These are phyloP conservation scores for Bryopsis sp. DNA, from an alignment of 139 green algal genomes.

Conservation along the genomic window DNA sequence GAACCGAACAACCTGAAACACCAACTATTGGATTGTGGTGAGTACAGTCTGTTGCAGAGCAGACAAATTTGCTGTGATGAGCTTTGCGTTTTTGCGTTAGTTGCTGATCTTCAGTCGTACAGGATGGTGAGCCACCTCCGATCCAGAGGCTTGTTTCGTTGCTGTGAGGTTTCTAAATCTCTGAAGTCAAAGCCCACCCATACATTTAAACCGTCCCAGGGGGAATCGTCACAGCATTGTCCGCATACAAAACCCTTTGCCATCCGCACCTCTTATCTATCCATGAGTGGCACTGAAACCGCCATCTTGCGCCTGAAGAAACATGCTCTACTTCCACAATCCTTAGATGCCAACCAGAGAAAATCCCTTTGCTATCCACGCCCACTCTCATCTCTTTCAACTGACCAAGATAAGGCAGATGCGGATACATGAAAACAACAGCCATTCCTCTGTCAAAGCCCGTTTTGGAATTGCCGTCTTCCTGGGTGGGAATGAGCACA, in stretches of 20 bases:
- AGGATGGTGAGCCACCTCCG: no score
- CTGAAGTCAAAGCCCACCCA: no score
- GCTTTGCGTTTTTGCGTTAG: no score
- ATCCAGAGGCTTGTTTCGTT: no score
- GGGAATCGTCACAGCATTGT: neutral
- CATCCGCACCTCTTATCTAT: constrained; percentile 40
- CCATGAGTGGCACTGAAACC: constrained; percentile 52
- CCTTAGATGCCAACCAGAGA: constrained; percentile 54
- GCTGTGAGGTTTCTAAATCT: no score
- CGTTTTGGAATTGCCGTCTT: no score
- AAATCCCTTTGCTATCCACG: constrained; percentile 43
- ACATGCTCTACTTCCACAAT: constrained; percentile 48
- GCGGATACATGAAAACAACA: constrained; percentile 49
- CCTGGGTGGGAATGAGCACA: constrained; percentile 14
- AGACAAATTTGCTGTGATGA: no score
- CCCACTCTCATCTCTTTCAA: constrained; percentile 42
- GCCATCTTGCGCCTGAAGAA: constrained; percentile 28
- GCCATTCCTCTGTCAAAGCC: constrained; percentile 21
- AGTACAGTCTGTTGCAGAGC: no score
- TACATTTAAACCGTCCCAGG: no score
- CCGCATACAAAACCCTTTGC: constrained; percentile 30
- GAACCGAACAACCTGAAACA: no score
- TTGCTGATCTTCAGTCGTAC: no score
- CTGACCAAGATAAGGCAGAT: constrained; percentile 41
- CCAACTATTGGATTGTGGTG: no score